Conservation (phyloP, 148 eudicot species). For the Camellia sinensis region DNA sequence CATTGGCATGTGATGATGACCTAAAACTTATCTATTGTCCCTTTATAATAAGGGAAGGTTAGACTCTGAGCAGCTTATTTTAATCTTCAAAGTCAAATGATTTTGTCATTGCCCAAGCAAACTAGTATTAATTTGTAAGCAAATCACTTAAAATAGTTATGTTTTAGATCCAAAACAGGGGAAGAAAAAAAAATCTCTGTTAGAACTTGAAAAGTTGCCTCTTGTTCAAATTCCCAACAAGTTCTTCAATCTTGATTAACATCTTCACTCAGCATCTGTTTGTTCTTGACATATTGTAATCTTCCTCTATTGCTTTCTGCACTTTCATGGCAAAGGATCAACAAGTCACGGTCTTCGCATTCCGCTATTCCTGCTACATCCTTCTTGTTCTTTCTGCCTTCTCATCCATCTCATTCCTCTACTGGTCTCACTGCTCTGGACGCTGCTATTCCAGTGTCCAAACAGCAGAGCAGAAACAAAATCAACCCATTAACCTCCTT, state of each 20-base stretch:
- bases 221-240: background rate
- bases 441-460: constrained; percentile 12
- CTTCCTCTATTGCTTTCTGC: constrained; percentile 2
- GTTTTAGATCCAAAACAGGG: constrained; percentile 14
- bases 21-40: no score
- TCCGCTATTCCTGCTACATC: constrained; percentile 27
- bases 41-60: background rate
- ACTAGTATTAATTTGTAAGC: background rate
- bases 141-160: background rate
- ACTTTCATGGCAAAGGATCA: constrained; percentile 23
- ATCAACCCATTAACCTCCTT: constrained; percentile 28
- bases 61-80: no score
- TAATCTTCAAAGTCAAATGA: no score
- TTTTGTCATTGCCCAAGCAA: no score
- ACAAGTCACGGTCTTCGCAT: constrained; percentile 8
- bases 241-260: background rate
- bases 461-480: background rate
- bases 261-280: no score
- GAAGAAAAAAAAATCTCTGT: background rate
- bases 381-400: constrained; percentile 29
- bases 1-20: no score
- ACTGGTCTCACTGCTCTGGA: constrained; percentile 34
- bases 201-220: background rate
- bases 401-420: constrained; percentile 34
- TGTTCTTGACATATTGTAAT: background rate